Base-by-base conservation (phyloP, 192 early-diverging fungal genomes). In the Fimicolochytrium jonesii region DNA sequence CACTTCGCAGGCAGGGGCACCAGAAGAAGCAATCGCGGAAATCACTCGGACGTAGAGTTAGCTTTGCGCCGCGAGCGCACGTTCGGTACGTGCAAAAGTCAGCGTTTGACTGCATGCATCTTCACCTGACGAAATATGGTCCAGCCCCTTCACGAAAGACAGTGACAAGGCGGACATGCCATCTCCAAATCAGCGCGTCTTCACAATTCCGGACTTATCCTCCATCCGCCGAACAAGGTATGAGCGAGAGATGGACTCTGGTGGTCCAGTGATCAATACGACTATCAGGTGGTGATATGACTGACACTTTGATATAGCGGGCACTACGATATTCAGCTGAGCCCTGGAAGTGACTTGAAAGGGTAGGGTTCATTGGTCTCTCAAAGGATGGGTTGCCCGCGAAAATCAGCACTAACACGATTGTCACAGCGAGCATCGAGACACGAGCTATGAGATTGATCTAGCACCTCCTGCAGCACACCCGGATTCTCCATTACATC, bases 191-290 rank as follows among this genome's bases (percentile, higher is more conserved):
- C 6, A 22, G 22, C 6, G 7, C 22, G 7, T 47, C 6, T 66
- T 66, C 37, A 33, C 56, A 25, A 31, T 66, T 6, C 64, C 64
- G 30, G 64, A 66, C 31, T 29, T 66, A 9, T 58, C 53, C 3
- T 66, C 64, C 9, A 31, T 66, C 18, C 53, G 64, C 20, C 23
- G 64, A 13, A 58, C 49, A 5, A 64, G 62, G 59, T 61, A n/a
- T n/a, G n/a, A n/a, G 29, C 29, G 59, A 1, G 10, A 46, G 41
- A 25, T 42, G 13, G 15, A 55, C 56, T 1, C 18, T 0, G 18
- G 0, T 2, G 39, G 13, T 44, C 0, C 18, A 13, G 0, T 36
- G 20, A 0, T 17, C 28, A 55, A 2, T 1, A 31, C 33, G 13
- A 2, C 22, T 22, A 22, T 47, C 7, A 6, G 11, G 5, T 23